A percentile compares a stretch with the other conserved stretches of the same genome.
Evolutionary conservation across 2,329 filamentous ascomycete species (phyloP).

Genomic region (Thermothelomyces thermophilus): DNA sequence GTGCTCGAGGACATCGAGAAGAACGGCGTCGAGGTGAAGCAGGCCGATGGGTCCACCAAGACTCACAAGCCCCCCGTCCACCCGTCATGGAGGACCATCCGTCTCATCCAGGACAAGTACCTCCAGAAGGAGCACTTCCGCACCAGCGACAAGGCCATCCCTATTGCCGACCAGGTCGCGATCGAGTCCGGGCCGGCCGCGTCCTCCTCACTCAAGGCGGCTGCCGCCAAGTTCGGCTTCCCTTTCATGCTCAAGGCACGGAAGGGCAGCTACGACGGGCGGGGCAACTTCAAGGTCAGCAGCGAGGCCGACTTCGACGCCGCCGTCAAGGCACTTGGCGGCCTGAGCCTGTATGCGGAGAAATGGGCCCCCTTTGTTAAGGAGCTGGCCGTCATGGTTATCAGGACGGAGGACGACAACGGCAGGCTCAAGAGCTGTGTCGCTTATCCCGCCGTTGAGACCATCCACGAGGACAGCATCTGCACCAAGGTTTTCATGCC

Average conservation of each 20-base stretch:
- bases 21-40: constrained; percentile 49
- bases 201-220: constrained; percentile 53
- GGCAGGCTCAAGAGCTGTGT: constrained; percentile 46
- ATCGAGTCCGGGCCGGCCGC: constrained; percentile 51
- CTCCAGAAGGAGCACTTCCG: constrained; percentile 76
- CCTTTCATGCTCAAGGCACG: constrained; percentile 91
- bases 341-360: constrained; percentile 75
- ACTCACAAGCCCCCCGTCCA: constrained; percentile 47
- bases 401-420: constrained; percentile 70
- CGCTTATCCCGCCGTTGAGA: constrained; percentile 87
- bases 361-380: constrained; percentile 79
- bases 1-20: constrained; percentile 76
- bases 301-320: constrained; percentile 44
- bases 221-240: constrained; percentile 62
- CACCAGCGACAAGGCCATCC: constrained; percentile 51
- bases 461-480: constrained; percentile 89
- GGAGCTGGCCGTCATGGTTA: constrained; percentile 90
- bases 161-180: constrained; percentile 64
- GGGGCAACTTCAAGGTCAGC: constrained; percentile 54
- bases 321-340: constrained; percentile 64
- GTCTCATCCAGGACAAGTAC: constrained; percentile 90
- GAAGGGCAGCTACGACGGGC: constrained; percentile 88
- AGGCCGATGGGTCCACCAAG: constrained; percentile 31
- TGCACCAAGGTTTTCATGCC: constrained; percentile 90
- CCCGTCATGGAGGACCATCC: constrained; percentile 78